These are phyloP conservation scores for Ruellia speciosa DNA, from an alignment of 305 asterid genomes.

Conservation along the genomic window DNA sequence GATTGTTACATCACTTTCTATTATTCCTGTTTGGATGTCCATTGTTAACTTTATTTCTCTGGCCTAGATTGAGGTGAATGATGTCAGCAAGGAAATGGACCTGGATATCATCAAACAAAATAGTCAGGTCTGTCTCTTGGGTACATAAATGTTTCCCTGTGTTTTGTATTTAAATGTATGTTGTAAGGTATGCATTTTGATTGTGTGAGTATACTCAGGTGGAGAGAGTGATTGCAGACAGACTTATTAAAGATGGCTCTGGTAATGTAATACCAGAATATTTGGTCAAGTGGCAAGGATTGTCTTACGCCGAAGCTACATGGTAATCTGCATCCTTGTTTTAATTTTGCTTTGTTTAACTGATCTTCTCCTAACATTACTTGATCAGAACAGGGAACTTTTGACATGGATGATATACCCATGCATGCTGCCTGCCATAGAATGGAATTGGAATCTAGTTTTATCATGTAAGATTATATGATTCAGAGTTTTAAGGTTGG, in stretches of 20 bases:
- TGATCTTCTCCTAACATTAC: slow-evolving; percentile 15
- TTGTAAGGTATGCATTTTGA: slow-evolving; percentile 2
- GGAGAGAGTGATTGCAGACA: slow-evolving; percentile 88
- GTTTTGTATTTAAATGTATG: background rate
- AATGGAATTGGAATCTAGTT: slow-evolving; percentile 15
- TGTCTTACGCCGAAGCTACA: slow-evolving; percentile 98
- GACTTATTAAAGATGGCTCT: slow-evolving; percentile 63
- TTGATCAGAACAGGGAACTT: slow-evolving; percentile 5
- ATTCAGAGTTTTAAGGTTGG: slow-evolving; percentile 19
- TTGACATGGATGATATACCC: slow-evolving; percentile 2
- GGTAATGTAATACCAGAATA: slow-evolving; percentile 90
- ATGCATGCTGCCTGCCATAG: slow-evolving; percentile 16
- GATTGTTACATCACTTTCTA: slow-evolving; percentile 8
- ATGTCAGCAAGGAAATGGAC: slow-evolving; percentile 99
- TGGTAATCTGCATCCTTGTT: slow-evolving; percentile 47
- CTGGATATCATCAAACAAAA: slow-evolving; percentile 94
- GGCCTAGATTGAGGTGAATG: slow-evolving; percentile 88
- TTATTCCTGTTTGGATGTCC: slow-evolving; percentile 10
- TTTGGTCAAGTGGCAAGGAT: slow-evolving; percentile 97
- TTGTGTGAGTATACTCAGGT: slow-evolving; percentile 47
- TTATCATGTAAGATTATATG: background rate
- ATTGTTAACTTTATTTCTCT: slow-evolving; percentile 21
- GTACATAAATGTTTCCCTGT: background rate
- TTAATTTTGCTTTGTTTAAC: slow-evolving; percentile 22
- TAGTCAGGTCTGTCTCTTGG: slow-evolving; percentile 57